phyloP scores from a whole-genome alignment of 2,329 filamentous ascomycete genomes.

The Exophiala lecanii-corni region DNA sequence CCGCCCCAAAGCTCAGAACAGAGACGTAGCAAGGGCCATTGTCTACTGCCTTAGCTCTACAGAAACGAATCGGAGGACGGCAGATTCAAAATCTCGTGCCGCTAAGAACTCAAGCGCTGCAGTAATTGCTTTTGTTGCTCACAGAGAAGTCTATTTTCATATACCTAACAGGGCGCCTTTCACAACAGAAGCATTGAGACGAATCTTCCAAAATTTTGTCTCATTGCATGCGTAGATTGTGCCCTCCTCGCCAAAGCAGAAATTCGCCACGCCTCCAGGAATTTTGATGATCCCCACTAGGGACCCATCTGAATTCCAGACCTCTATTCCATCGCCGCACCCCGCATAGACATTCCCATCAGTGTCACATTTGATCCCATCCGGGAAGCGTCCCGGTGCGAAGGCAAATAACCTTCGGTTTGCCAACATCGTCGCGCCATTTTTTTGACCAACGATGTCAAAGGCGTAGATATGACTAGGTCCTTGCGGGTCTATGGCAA shows the following conservation, averaged over 20 bases:
- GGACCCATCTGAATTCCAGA: constrained; percentile 48
- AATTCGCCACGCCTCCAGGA: constrained; percentile 45
- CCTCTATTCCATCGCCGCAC: constrained; percentile 51
- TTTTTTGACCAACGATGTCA: constrained; percentile 30
- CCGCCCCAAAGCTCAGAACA: too few relatives aligned
- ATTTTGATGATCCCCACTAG: constrained; percentile 55
- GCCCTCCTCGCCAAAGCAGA: constrained; percentile 39
- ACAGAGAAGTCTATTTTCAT: too few relatives aligned
- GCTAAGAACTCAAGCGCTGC: too few relatives aligned
- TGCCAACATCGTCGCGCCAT: constrained; percentile 36
- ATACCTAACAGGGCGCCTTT: background rate
- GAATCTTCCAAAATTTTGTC: constrained; percentile 8
- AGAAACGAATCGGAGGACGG: too few relatives aligned
- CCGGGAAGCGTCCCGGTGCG: constrained; percentile 43
- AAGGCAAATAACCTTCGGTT: constrained; percentile 52
- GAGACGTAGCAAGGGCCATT: too few relatives aligned
- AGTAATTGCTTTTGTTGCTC: too few relatives aligned
- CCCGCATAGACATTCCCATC: constrained; percentile 53
- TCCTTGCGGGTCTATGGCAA: background rate
- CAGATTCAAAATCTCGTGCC: too few relatives aligned
- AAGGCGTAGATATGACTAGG: constrained; percentile 36
- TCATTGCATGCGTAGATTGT: constrained; percentile 10
- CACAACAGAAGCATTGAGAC: background rate
- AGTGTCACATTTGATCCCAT: constrained; percentile 46
- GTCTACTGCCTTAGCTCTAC: too few relatives aligned